phyloP scores from a whole-genome alignment of 129 eudicot genomes.

The Centella asiatica region DNA sequence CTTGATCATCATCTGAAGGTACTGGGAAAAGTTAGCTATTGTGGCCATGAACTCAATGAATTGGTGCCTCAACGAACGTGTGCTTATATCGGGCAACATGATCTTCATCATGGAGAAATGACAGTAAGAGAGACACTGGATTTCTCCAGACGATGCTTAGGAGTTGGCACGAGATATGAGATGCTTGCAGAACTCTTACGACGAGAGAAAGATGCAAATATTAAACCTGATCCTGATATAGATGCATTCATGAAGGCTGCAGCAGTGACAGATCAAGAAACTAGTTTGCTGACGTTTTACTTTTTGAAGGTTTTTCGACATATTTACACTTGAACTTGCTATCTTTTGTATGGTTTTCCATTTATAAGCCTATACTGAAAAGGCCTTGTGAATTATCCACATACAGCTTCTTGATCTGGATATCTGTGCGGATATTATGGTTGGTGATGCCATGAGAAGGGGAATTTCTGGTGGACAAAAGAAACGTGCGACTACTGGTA shows the following conservation, averaged over 20 bases:
- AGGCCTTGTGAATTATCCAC: neutral
- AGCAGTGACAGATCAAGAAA: constrained; percentile 47
- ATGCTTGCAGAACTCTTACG: constrained; percentile 44
- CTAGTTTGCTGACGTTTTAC: constrained; percentile 62
- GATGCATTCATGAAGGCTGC: constrained; percentile 76
- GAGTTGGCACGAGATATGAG: constrained; percentile 66
- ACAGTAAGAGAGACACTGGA: constrained; percentile 67
- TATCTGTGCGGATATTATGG: constrained; percentile 43
- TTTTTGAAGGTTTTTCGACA: constrained; percentile 73
- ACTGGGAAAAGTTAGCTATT: constrained; percentile 42
- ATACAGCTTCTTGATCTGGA: constrained; percentile 71
- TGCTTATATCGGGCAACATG: constrained; percentile 66
- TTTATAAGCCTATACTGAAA: neutral
- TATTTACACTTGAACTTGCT: no score
- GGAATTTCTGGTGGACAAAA: constrained; percentile 82
- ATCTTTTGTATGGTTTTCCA: neutral
- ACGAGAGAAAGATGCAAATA: constrained; percentile 49
- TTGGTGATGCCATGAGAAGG: constrained; percentile 46
- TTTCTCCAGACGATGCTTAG: constrained; percentile 59
- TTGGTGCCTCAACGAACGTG: constrained; percentile 72
- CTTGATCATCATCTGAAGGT: no score
- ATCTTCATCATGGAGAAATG: constrained; percentile 74
- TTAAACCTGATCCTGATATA: constrained; percentile 74
- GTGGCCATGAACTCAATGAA: constrained; percentile 59
- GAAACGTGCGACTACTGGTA: constrained; percentile 57